Base-by-base conservation (phyloP, 129 eudicot genomes). In the Dittrichia graveolens region DNA sequence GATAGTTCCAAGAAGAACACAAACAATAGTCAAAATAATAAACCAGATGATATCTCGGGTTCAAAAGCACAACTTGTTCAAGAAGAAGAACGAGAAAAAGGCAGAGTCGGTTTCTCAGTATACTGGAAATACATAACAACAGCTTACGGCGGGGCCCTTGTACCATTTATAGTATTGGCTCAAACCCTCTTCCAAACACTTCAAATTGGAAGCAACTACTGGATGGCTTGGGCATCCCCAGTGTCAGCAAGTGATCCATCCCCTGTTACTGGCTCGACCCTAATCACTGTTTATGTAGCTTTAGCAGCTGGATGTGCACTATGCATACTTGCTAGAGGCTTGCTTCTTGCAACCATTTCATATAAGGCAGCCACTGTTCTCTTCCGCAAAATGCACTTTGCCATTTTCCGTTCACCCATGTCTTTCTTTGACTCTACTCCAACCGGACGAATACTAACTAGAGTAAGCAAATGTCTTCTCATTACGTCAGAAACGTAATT, bases 141-240 rank as follows among this genome's bases (percentile, higher is more conserved):
- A 0, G 84, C 79, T 16, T 80, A 80, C 3, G 81, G 88, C 8
- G 88, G 88, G 34, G 78, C 83, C 13, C 77, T 84, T 53, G 67
- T 74, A 5, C 88, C 88, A 3, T 35, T 84, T 44, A 84, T 84
- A 56, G 37, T 84, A 45, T 42, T 84, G 37, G 55, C 76, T 34
- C 85, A 80, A n/a, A 14, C 73, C 38, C 11, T 75, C 5, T 84
- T 84, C 38, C 85, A 84, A 50, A 6, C 18, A 44, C 82, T 94
- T 81, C 96, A 90, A 67, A 86, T 94, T 18, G 90, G 90, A 69
- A 88, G 97, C 84, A 88, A 87, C 75, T 94, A 88, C 56, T 94
- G 98, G 98, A 94, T 94, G 97, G 98, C 96, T 72, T 88, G 91
- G 98, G 98, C 91, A 41, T 84, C 88, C 38, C 98, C 98, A 18